Evolutionary conservation across 768 basidiomycete species (phyloP), one percentile per base, ranked within the genome.

Genomic region (Aureoboletus auriporus): DNA sequence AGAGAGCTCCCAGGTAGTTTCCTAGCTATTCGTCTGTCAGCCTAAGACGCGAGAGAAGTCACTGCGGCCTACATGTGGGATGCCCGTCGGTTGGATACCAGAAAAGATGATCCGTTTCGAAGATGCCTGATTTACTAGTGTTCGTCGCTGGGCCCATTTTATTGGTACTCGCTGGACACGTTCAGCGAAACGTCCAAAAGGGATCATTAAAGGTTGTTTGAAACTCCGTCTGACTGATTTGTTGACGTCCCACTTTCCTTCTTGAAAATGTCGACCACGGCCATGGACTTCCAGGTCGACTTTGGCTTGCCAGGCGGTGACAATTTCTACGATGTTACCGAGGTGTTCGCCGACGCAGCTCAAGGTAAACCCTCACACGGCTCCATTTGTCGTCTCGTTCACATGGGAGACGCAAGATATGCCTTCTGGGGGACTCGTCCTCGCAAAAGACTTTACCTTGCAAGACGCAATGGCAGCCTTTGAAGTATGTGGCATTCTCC

Each of bases 381-480:
- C 39, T 14, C 2, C 28, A 2, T 13, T 8, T 45, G 5, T 44
- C 49, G 27, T 52, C 12, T 51, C 29, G 48, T 54, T 55, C 31
- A 53, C 41, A 42, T 51, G 55, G 38, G 44, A 3, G 50, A 72
- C 31, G 31, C 42, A 48, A 79, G 90, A 81, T 36, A 81, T 95
- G 78, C 71, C 76, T 28, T 69, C 75, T 0, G 82, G 80, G 11
- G 74, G 74, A 33, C 69, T 92, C 49, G 51, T 93, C 6, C 75
- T 90, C 30, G 82, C 80, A 58, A 77, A 83, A 1, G 80, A 77
- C 28, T 86, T 91, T 56, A 78, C 80, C 14, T 72, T 95, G 40
- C 78, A 84, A 52, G 93, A 97, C 52, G 84, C 91, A n/a, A 95
- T 97, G 93, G 88, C 87, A 57, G 89, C 91, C 12, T 82, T 96